phyloP scores from a whole-genome alignment of 2,329 filamentous ascomycete species.

The Fusarium sp. region DNA sequence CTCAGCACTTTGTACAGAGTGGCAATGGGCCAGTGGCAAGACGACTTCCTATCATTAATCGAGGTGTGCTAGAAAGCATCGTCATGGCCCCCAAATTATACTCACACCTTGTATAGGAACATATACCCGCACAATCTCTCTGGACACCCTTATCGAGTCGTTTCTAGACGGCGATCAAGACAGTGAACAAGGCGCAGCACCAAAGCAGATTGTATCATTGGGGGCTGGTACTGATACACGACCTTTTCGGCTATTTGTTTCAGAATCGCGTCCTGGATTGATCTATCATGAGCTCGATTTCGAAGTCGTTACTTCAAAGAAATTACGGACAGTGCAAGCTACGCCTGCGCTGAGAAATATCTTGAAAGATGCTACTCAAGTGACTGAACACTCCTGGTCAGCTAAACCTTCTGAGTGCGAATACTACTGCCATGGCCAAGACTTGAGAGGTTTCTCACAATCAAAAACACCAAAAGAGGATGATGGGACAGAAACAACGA shows the following conservation, averaged over 20 bases:
- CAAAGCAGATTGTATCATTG: constrained; percentile 87
- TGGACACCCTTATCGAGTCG: constrained; percentile 79
- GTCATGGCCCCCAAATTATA: constrained; percentile 4
- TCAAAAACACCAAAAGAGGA: background rate
- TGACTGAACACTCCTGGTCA: constrained; percentile 55
- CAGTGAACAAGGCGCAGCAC: constrained; percentile 34
- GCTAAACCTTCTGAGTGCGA: constrained; percentile 54
- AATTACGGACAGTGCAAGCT: constrained; percentile 66
- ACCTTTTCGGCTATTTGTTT: constrained; percentile 77
- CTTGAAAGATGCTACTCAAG: constrained; percentile 52
- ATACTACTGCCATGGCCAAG: constrained; percentile 72
- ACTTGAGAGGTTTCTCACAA: constrained; percentile 65
- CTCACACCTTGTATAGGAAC: constrained; percentile 71
- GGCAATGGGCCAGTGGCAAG: constrained; percentile 63
- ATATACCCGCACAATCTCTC: constrained; percentile 87
- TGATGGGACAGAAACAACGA: background rate
- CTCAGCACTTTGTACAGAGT: constrained; percentile 72
- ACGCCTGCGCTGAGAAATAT: constrained; percentile 56
- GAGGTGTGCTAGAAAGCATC: constrained; percentile 68
- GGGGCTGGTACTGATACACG: constrained; percentile 95
- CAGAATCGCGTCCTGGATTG: constrained; percentile 57
- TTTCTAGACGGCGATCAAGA: constrained; percentile 68
- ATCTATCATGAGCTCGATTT: constrained; percentile 96
- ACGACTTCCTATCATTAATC: constrained; percentile 90
- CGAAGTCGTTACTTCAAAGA: constrained; percentile 75